Evolutionary conservation across 208 protist genomes (phyloP), one percentile per base, ranked within the genome.

Genomic region (Lotmaria passim): DNA sequence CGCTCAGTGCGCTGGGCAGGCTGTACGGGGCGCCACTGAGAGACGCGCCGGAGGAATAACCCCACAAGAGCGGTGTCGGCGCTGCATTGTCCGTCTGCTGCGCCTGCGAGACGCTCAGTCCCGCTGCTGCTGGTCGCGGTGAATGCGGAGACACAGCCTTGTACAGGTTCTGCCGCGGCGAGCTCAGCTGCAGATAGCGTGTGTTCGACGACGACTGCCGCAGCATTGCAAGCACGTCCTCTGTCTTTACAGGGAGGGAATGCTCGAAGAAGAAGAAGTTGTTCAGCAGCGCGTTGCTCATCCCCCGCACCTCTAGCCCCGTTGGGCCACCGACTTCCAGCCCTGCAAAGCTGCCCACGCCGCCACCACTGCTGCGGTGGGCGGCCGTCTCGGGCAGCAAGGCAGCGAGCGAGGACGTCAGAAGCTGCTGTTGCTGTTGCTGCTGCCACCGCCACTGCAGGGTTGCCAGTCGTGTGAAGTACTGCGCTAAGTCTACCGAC

Each of bases 401-500:
- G 0, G 14, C 28, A 2, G 21, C 58, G 7, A 66, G 31, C 47
- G 47, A 43, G 3, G 30, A 1, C 4, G 46, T 10, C 8, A 31
- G 0, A 3, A 1, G 3, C 46, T 53, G 33, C 43, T 56, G 50
- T 15, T 58, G 33, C 33, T 38, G 60, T 33, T 64, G 52, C 52
- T 61, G 69, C 39, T 69, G 60, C 17, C 33, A 55, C 8, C 52
- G 46, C 71, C 71, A 77, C 34, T 70, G 63, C 31, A 63, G 28
- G 15, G 39, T 36, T 0, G 61, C 60, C 8, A 67, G 38, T 8
- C 61, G 56, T 30, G 63, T 60, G 46, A 77, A 77, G 56, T 38
- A 63, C 63, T 77, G 62, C 19, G 63, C 63, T 10, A 77, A n/a
- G 28, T 71, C 71, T 6, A 71, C 71, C 31, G 71, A 56, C 24